Evolutionary conservation across 2,329 filamentous ascomycete genomes (phyloP).

Genomic region (Phialophora tarda): DNA sequence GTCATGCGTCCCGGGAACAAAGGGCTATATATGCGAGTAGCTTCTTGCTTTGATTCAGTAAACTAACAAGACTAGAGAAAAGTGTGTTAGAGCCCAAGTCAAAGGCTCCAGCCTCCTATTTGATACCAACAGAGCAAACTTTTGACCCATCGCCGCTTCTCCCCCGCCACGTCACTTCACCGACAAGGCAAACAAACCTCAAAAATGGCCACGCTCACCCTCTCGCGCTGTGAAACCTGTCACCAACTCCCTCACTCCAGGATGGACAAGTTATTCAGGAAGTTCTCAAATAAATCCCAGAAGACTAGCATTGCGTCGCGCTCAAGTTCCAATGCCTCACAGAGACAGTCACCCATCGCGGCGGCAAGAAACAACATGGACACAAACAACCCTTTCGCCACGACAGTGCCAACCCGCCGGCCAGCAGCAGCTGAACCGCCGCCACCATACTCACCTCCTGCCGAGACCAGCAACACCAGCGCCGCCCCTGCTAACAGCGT

Average conservation of each 20-base stretch:
- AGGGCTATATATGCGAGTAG: neutral
- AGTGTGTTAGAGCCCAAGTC: neutral
- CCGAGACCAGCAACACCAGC: neutral
- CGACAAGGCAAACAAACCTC: neutral
- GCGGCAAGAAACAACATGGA: slow-evolving; percentile 8
- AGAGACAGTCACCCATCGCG: slow-evolving; percentile 2
- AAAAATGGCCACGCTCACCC: slow-evolving; percentile 10
- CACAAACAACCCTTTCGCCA: slow-evolving; percentile 24
- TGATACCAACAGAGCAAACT: neutral
- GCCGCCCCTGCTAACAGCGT: neutral
- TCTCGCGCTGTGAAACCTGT: slow-evolving; percentile 21
- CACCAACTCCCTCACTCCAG: slow-evolving; percentile 23
- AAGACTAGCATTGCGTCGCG: slow-evolving; percentile 4
- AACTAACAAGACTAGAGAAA: neutral
- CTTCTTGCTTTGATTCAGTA: neutral
- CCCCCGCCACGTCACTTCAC: neutral
- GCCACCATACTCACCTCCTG: slow-evolving; percentile 35
- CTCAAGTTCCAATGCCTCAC: neutral
- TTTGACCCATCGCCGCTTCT: neutral
- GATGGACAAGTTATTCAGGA: slow-evolving; percentile 26
- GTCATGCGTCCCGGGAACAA: neutral
- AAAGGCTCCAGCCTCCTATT: neutral
- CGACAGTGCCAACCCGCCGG: slow-evolving; percentile 28
- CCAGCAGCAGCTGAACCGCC: slow-evolving; percentile 29
- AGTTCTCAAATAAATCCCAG: slow-evolving; percentile 26